Base-by-base conservation (phyloP, 2,329 filamentous ascomycete genomes). In the Pseudodiploospora longispora region DNA sequence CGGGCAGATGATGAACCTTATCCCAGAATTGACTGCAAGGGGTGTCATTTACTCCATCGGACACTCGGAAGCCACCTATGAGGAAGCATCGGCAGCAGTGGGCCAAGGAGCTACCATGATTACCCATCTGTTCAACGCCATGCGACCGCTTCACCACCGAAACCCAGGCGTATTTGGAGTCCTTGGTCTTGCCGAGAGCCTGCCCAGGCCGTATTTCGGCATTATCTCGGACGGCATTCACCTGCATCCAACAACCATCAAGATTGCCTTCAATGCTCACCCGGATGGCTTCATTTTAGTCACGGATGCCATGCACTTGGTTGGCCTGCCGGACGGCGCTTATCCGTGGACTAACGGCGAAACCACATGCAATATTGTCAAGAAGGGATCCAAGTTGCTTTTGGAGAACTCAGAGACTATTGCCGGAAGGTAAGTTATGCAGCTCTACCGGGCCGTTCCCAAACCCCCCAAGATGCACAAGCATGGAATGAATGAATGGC, bases 91-190 rank as follows among this genome's bases (percentile, higher is more conserved):
- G 4, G 66, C 70, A 4, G 85, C 86, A 19, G 76, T 93, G 4
- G 71, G 69, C n/a, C 74, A 80, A 6, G 89, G 89, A 41, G 87
- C 86, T 2, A 85, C 78, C 40, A 95, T 94, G 87, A 85, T 95
- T 52, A 95, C 89, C 0, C 89, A 95, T 58, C 74, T 95, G 2
- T 95, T 95, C 77, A 95, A 95, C 61, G 89, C 89, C 28, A 95
- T 95, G 89, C 77, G 82, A 1, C 88, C 88, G 10, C 78, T 95
- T 41, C 87, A 93, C 62, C 88, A 96, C 70, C 84, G 90, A 46
- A 89, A 95, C 63, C 89, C 90, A 0, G 89, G 89, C 33, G 81
- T 95, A 54, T 95, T 95, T 60, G 90, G 90, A 29, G 79, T 94
- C 1, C 69, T 96, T 10, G 88, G 89, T 47, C 76, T 77, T 49